Percentiles rank a stretch among this genome's conserved stretches.
phyloP scores from a whole-genome alignment of 1,284 basidiomycete species.

The Ustilago vetiveriae region DNA sequence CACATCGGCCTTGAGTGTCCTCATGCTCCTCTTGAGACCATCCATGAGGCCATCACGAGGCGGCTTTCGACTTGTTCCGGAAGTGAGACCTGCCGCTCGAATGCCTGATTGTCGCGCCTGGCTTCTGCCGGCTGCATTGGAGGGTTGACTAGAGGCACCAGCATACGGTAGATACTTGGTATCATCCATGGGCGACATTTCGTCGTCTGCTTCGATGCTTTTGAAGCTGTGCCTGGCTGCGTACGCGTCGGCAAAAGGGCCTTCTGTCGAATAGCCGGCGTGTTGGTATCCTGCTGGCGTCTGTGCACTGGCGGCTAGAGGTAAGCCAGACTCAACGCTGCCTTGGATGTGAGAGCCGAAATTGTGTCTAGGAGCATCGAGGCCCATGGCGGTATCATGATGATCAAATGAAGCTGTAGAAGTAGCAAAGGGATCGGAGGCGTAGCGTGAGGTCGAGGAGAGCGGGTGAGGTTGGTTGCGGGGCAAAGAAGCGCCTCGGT shows the following conservation, averaged over 20 bases:
- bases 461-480: slow-evolving; percentile 33
- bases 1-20: slow-evolving; percentile 47
- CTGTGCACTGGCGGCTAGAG: slow-evolving; percentile 43
- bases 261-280: slow-evolving; percentile 24
- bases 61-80: slow-evolving; percentile 33
- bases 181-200: slow-evolving; percentile 37
- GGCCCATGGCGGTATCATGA: slow-evolving; percentile 40
- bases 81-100: slow-evolving; percentile 20
- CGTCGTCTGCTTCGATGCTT: slow-evolving; percentile 65
- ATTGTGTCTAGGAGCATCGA: slow-evolving; percentile 27
- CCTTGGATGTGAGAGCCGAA: slow-evolving; percentile 34
- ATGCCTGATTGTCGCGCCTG: slow-evolving; percentile 9
- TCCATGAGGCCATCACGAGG: slow-evolving; percentile 48
- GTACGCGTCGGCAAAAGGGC: slow-evolving; percentile 58
- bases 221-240: slow-evolving; percentile 52
- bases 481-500: slow-evolving; percentile 13
- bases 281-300: slow-evolving; percentile 48
- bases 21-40: slow-evolving; percentile 47
- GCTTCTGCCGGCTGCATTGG: slow-evolving; percentile 1
- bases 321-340: slow-evolving; percentile 53
- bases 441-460: slow-evolving; percentile 9
- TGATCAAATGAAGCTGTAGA: slow-evolving; percentile 38
- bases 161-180: slow-evolving; percentile 24
- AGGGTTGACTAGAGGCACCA: background rate
- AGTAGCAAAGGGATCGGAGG: slow-evolving; percentile 19